Evolutionary conservation across 768 basidiomycete genomes (phyloP), one percentile per base, ranked within the genome.

Genomic region (Podaxis mareebaensis): DNA sequence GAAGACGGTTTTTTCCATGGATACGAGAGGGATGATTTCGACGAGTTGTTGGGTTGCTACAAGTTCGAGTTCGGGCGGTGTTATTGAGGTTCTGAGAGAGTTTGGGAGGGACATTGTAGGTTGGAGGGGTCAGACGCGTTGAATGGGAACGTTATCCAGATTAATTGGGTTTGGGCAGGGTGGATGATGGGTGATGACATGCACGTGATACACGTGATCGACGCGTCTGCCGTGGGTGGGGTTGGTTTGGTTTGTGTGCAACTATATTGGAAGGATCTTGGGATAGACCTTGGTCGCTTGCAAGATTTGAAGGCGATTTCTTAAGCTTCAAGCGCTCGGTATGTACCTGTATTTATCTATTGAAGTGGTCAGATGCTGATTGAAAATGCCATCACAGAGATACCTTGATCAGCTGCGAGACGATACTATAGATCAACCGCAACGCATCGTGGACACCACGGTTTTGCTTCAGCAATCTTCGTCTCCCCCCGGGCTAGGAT

Each of bases 1-100:
- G 71, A 98, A 91, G 33, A 95, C 89, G 26, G 95, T 95, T 67
- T 83, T 86, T 70, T 95, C 93, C 93, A 96, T 96, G 6, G 90
- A 80, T 65, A 97, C 92, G 28, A 94, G 79, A 0, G 95, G 95
- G 1, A 95, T 83, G 63, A 97, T 92, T 66, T 95, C 92, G 51
- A 98, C 81, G 40, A 90, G 79, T 64, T 93, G 84, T 68, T 97
- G 91, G 20, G 85, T 92, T 1, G 95, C 92, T 60, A 96, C 58
- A 22, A 68, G 64, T 17, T 69, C 62, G 39, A 60, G 60, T 64
- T 70, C 65, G 40, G 62, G 64, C 1, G 67, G 66, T 69, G 54
- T 24, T 56, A 28, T 40, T 4, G 54, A 40, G 3, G 61, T 40
- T 26, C 61, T 26, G 6, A 63, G 61, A 13, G 55, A 42, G 30